Percentiles rank a stretch among this genome's conserved stretches.
Conservation (phyloP, 257 asterid genomes). For the Nicotiana benthamiana region DNA sequence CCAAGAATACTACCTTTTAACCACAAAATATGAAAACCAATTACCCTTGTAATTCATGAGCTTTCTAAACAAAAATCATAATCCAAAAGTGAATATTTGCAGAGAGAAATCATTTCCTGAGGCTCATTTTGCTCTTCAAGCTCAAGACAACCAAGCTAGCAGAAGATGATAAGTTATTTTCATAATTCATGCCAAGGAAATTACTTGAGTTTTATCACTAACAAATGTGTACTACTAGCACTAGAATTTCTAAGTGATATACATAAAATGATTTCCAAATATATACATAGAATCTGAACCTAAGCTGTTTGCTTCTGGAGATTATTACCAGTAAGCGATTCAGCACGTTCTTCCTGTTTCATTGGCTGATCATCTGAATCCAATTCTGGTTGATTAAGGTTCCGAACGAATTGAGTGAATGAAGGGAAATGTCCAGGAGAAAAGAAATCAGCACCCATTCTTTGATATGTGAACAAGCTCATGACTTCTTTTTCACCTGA, state of each 20-base stretch:
- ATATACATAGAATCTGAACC: not conserved
- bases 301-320: constrained; percentile 56
- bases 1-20: not conserved
- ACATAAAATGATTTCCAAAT: not conserved
- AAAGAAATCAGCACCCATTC: constrained; percentile 93
- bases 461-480: constrained; percentile 55
- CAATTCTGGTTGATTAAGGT: constrained; percentile 27
- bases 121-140: not conserved
- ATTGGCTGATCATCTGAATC: constrained; percentile 39
- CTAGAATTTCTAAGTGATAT: not conserved
- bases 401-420: constrained; percentile 46
- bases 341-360: constrained; percentile 16
- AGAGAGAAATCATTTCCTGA: not conserved
- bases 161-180: not conserved
- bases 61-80: not conserved
- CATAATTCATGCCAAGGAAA: not conserved
- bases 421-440: constrained; percentile 66
- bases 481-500: constrained; percentile 30
- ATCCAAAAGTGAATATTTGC: not conserved
- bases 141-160: not conserved
- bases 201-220: not conserved
- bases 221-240: not conserved
- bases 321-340: constrained; percentile 19
- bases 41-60: not conserved
- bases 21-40: not conserved